Conservation (phyloP, 352 stramenopile species). For the Pythium phragmiticola region DNA sequence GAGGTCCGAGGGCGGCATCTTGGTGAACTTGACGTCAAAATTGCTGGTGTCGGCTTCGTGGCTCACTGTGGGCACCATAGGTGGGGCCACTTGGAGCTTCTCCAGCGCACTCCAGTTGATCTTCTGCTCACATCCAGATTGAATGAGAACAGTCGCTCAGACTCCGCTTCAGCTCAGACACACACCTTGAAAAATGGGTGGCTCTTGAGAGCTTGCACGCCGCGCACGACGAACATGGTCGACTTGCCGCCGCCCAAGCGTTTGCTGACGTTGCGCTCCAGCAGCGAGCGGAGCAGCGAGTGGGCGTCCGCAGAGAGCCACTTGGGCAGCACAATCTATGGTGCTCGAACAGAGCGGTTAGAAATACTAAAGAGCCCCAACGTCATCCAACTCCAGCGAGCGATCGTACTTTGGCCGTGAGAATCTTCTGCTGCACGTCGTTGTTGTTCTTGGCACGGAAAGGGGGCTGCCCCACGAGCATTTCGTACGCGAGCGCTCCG, state of each 20-base stretch:
- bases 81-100: slow-evolving; percentile 86
- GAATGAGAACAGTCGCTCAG: background rate
- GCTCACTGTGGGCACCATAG: slow-evolving; percentile 86
- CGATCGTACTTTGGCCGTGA: slow-evolving; percentile 42
- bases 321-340: slow-evolving; percentile 59
- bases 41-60: slow-evolving; percentile 91
- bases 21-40: slow-evolving; percentile 94
- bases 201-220: slow-evolving; percentile 93
- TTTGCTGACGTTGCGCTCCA: slow-evolving; percentile 96
- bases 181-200: slow-evolving; percentile 91
- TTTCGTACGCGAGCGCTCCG: slow-evolving; percentile 76
- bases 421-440: slow-evolving; percentile 76
- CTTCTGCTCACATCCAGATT: slow-evolving; percentile 23
- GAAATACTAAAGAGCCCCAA: slow-evolving; percentile 16
- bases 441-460: slow-evolving; percentile 72
- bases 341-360: background rate
- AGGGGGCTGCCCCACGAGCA: slow-evolving; percentile 72
- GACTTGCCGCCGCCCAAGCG: slow-evolving; percentile 92
- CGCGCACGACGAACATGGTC: slow-evolving; percentile 98
- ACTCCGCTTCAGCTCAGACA: background rate
- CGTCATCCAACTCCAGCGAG: background rate
- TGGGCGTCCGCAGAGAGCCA: slow-evolving; percentile 88
- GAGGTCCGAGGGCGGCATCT: slow-evolving; percentile 61
- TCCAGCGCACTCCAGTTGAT: slow-evolving; percentile 94
- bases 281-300: slow-evolving; percentile 94